Conservation (phyloP, 306 rosid species). For the Sicyos baderoa region DNA sequence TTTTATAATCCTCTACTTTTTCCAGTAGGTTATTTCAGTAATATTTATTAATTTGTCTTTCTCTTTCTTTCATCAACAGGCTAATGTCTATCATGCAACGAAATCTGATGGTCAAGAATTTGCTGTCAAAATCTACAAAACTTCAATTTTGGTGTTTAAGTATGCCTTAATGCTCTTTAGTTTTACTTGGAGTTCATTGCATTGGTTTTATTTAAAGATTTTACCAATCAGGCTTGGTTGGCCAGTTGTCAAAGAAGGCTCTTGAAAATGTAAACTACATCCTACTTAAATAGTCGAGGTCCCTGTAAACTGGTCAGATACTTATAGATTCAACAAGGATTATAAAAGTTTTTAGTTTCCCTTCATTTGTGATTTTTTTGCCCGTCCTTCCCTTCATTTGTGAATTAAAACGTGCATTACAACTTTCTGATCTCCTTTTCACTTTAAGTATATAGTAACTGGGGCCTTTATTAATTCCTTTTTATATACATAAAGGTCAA, state of each 20-base stretch:
- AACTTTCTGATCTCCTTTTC: not conserved
- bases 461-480: not conserved
- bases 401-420: not conserved
- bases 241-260: too few species aligned
- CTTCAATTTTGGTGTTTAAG: conserved; percentile 78
- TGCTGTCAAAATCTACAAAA: conserved; percentile 84
- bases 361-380: too few species aligned
- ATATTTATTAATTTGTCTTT: conserved; percentile 12
- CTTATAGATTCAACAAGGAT: not conserved
- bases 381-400: not conserved
- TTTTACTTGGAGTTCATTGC: conserved; percentile 16
- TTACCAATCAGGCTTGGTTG: not conserved
- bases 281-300: too few species aligned
- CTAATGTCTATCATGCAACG: conserved; percentile 94
- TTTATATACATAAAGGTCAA: not conserved
- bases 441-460: not conserved
- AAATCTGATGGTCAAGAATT: conserved; percentile 69
- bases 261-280: too few species aligned
- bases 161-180: conserved; percentile 31
- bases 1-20: not conserved
- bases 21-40: not conserved
- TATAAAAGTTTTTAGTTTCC: not conserved
- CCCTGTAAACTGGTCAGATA: too few species aligned
- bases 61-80: conserved; percentile 36
- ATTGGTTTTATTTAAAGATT: not conserved